Conservation (phyloP, 345 rosid genomes). For the Boechera divaricarpa region DNA sequence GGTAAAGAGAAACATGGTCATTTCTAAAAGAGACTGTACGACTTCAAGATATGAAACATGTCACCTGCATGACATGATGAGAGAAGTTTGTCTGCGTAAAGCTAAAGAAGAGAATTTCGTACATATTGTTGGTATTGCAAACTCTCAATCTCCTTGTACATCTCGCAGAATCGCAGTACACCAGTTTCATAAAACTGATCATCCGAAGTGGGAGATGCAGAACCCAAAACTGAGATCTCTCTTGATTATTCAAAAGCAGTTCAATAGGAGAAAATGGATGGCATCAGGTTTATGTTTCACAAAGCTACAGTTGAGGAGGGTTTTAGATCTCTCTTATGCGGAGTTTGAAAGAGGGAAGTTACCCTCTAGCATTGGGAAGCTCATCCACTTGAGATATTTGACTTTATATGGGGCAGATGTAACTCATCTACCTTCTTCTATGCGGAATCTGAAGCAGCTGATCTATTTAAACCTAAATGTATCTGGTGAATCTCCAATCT, state of each 20-base stretch:
- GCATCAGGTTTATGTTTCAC: background rate
- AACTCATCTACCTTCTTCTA: too few relatives aligned
- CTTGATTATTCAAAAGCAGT: too few relatives aligned
- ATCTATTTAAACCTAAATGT: too few relatives aligned
- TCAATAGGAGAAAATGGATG: background rate
- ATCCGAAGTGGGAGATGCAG: too few relatives aligned
- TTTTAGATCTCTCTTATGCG: constrained; percentile 31
- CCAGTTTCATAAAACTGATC: background rate
- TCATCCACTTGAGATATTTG: constrained; percentile 43
- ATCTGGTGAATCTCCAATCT: too few relatives aligned
- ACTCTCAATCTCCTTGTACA: background rate
- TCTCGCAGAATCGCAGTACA: constrained; percentile 42
- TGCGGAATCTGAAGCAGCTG: too few relatives aligned
- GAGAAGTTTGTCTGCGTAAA: constrained; percentile 31
- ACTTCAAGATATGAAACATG: background rate
- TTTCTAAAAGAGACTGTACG: background rate
- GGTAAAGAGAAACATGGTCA: constrained; percentile 45
- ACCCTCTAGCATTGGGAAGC: constrained; percentile 37
- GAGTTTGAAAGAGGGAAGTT: constrained; percentile 3
- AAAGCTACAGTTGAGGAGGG: constrained; percentile 33
- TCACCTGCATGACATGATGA: constrained; percentile 39
- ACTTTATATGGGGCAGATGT: background rate
- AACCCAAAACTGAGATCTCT: background rate
- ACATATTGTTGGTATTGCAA: background rate
- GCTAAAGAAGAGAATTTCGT: constrained; percentile 39